Conservation (phyloP, 164 flowering plant genomes). For the Macadamia integrifolia region DNA sequence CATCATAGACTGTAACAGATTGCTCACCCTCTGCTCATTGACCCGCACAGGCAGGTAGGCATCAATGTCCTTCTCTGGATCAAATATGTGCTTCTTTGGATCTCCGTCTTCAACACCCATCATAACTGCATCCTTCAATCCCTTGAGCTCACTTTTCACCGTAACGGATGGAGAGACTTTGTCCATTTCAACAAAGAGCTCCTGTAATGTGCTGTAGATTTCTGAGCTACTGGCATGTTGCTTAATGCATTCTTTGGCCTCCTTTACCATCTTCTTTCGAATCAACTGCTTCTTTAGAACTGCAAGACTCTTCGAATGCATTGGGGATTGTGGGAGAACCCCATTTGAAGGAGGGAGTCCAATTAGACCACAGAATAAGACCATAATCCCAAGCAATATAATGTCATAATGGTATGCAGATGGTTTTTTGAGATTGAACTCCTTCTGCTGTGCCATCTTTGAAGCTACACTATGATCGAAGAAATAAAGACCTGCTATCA, state of each 20-base stretch:
- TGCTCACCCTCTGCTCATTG: constrained; percentile 73
- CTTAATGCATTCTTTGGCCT: constrained; percentile 34
- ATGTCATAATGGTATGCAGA: constrained; percentile 72
- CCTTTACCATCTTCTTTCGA: background rate
- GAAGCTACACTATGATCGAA: constrained; percentile 59
- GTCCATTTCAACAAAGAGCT: constrained; percentile 47
- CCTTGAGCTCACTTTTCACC: too few species aligned
- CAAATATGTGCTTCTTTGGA: constrained; percentile 24
- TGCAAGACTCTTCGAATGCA: constrained; percentile 55
- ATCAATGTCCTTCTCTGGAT: constrained; percentile 67
- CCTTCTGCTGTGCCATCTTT: constrained; percentile 58
- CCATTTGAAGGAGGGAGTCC: constrained; percentile 96
- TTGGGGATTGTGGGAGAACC: constrained; percentile 57
- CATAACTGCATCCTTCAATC: too few species aligned
- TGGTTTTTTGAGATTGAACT: constrained; percentile 90
- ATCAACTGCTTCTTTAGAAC: constrained; percentile 7
- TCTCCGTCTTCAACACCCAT: too few species aligned
- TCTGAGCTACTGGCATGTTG: constrained; percentile 33
- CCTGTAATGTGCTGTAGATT: constrained; percentile 52
- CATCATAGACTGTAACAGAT: constrained; percentile 60
- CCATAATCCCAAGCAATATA: constrained; percentile 54
- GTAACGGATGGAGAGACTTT: background rate
- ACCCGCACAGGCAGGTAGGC: constrained; percentile 68
- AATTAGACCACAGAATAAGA: constrained; percentile 36
- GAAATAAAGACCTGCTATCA: constrained; percentile 53